Base-by-base conservation (phyloP, 2,329 filamentous ascomycete genomes). In the Aspergillus caelatus region DNA sequence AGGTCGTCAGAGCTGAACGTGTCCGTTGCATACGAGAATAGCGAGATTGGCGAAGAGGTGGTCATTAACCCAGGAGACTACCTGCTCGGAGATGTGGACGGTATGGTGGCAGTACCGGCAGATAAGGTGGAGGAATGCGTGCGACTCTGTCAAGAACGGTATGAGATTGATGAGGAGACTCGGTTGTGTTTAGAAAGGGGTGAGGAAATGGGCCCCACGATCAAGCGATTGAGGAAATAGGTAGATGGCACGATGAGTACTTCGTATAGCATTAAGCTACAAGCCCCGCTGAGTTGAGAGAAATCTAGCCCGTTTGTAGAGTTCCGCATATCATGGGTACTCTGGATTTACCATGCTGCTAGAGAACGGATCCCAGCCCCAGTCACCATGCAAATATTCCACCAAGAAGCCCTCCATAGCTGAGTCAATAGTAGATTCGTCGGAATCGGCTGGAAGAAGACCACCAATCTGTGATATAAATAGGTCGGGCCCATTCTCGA, bases 111-210 rank as follows among this genome's bases (percentile, higher is more conserved):
- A 36, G 34, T 36, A 16, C 34, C 34, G 34, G 34, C 34, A 2
- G 34, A 36, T 14, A 36, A 36, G 34, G 34, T 36, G 34, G 34
- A 36, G 5, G 14, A 36, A 7, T 36, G 34, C 34, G 34, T 36
- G 14, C 63, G 67, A 39, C 68, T 78, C 4, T 78, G 76, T 43
- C 68, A 73, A 45, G 71, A 76, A 58, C 64, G 77, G 9, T 72
- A 70, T 52, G 68, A 74, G 23, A 75, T 78, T 59, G 77, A 79
- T 65, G 74, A 76, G 60, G 67, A 76, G 66, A 79, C 74, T 2
- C 68, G 72, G 58, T 62, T 67, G 26, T 72, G 70, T 39, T 55
- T 78, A 48, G 62, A 74, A 53, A 66, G 60, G 6, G 77, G 77
- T 14, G 72, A 75, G 23, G 68, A 72, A 50, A 77, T 78, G 72